Evolutionary conservation across 768 basidiomycete species (phyloP).

Genomic region (Fistulinella prunicolor): DNA sequence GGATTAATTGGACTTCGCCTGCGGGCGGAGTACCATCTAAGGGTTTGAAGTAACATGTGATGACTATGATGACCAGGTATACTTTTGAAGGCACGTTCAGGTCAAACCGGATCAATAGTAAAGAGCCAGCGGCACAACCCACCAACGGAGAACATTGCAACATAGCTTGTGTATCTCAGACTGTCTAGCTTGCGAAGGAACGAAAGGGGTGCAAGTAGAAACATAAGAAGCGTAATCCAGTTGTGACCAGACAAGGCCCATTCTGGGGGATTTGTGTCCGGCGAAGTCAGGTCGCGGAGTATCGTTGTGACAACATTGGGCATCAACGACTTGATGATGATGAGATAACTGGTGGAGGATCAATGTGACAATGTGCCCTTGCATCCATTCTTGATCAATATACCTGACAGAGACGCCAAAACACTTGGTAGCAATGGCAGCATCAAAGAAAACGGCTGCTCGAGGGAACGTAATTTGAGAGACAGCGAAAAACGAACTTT

Average conservation of each 20-base stretch:
- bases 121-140: slow-evolving; percentile 34
- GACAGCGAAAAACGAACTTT: slow-evolving; percentile 80
- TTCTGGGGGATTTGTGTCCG: slow-evolving; percentile 59
- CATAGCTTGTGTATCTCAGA: slow-evolving; percentile 85
- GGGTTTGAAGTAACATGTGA: slow-evolving; percentile 76
- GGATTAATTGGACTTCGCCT: slow-evolving; percentile 69
- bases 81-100: slow-evolving; percentile 37
- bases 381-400: slow-evolving; percentile 13
- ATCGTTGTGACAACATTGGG: slow-evolving; percentile 85
- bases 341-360: slow-evolving; percentile 60
- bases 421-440: slow-evolving; percentile 93
- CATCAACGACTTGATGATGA: slow-evolving; percentile 91
- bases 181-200: slow-evolving; percentile 84
- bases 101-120: neutral
- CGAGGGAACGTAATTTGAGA: slow-evolving; percentile 86
- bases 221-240: slow-evolving; percentile 82
- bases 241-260: slow-evolving; percentile 76
- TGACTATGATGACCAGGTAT: slow-evolving; percentile 77
- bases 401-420: slow-evolving; percentile 95
- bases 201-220: slow-evolving; percentile 72
- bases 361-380: neutral
- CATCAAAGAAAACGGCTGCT: slow-evolving; percentile 86
- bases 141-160: slow-evolving; percentile 90
- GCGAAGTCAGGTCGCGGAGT: slow-evolving; percentile 72
- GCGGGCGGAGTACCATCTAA: slow-evolving; percentile 56